phyloP scores from a whole-genome alignment of 2,329 filamentous ascomycete genomes.

The Teratosphaeria epicoccoides region DNA sequence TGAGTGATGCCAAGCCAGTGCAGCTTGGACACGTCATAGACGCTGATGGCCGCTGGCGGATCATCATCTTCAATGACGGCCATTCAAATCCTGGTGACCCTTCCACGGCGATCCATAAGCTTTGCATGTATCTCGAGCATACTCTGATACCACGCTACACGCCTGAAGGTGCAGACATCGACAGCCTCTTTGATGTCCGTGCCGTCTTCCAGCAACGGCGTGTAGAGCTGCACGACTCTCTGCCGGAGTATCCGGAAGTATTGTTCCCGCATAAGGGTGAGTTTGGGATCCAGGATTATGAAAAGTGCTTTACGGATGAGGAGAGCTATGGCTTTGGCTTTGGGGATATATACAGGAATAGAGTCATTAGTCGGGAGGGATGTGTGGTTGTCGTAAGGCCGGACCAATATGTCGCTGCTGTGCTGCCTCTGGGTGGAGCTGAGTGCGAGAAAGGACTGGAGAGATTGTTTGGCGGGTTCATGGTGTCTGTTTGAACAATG shows the following conservation, averaged over 20 bases:
- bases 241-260: slow-evolving; percentile 34
- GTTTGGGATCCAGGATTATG: slow-evolving; percentile 25
- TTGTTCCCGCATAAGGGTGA: slow-evolving; percentile 33
- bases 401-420: slow-evolving; percentile 51
- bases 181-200: slow-evolving; percentile 46
- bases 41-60: slow-evolving; percentile 25
- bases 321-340: slow-evolving; percentile 29
- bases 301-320: slow-evolving; percentile 39
- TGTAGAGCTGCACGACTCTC: slow-evolving; percentile 10
- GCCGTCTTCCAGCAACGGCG: slow-evolving; percentile 23
- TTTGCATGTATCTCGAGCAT: slow-evolving; percentile 14
- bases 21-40: slow-evolving; percentile 26
- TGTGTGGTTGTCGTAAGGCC: slow-evolving; percentile 52
- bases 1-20: slow-evolving; percentile 26
- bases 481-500: slow-evolving; percentile 7
- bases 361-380: slow-evolving; percentile 49
- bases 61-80: slow-evolving; percentile 22
- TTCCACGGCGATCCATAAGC: slow-evolving; percentile 11
- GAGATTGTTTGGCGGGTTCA: slow-evolving; percentile 22
- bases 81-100: slow-evolving; percentile 10
- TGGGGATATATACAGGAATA: slow-evolving; percentile 41
- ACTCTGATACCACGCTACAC: slow-evolving; percentile 28
- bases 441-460: slow-evolving; percentile 10
- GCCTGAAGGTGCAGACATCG: slow-evolving; percentile 28
- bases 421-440: slow-evolving; percentile 19